A percentile compares a stretch with the other conserved stretches of the same genome.
Conservation (phyloP, 2,329 filamentous ascomycete genomes). For the Ophiostoma montium region DNA sequence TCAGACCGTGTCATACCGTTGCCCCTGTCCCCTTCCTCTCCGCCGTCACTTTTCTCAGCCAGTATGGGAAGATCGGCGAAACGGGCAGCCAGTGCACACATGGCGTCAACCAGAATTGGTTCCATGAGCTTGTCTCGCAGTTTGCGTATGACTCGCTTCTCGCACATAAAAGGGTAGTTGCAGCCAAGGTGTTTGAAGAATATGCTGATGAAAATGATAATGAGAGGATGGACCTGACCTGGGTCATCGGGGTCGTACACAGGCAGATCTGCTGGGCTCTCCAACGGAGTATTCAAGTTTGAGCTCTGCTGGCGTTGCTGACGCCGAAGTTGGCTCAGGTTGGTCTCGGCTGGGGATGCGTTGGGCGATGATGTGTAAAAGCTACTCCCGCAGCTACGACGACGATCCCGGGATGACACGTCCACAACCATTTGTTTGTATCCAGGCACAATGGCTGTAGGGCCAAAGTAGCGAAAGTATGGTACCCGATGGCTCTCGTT, state of each 20-base stretch:
- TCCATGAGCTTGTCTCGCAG: conserved; percentile 71
- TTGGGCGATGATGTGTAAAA: conserved; percentile 39
- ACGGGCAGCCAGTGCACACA: conserved; percentile 68
- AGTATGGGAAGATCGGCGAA: conserved; percentile 54
- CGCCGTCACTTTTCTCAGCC: conserved; percentile 32
- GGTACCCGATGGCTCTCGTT: conserved; percentile 54
- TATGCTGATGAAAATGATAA: conserved; percentile 60
- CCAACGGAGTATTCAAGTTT: conserved; percentile 27
- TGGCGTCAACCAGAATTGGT: conserved; percentile 71
- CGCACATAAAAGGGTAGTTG: conserved; percentile 70
- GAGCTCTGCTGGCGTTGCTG: conserved; percentile 8
- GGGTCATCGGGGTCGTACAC: conserved; percentile 63
- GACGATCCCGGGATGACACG: conserved; percentile 49
- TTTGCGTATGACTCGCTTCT: conserved; percentile 57
- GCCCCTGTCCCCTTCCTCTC: conserved; percentile 13
- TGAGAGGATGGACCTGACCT: conserved; percentile 57
- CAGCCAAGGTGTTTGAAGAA: conserved; percentile 76
- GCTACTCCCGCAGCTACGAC: conserved; percentile 43
- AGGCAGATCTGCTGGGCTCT: conserved; percentile 42
- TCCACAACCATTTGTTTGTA: conserved; percentile 82
- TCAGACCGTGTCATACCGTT: conserved; percentile 36
- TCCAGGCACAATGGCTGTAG: conserved; percentile 79
- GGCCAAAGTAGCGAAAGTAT: conserved; percentile 83
- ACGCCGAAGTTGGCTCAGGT: conserved; percentile 17
- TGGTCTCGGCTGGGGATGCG: conserved; percentile 18